Evolutionary conservation across 2,329 filamentous ascomycete species (phyloP).

Genomic region (Cercospora citrullina): DNA sequence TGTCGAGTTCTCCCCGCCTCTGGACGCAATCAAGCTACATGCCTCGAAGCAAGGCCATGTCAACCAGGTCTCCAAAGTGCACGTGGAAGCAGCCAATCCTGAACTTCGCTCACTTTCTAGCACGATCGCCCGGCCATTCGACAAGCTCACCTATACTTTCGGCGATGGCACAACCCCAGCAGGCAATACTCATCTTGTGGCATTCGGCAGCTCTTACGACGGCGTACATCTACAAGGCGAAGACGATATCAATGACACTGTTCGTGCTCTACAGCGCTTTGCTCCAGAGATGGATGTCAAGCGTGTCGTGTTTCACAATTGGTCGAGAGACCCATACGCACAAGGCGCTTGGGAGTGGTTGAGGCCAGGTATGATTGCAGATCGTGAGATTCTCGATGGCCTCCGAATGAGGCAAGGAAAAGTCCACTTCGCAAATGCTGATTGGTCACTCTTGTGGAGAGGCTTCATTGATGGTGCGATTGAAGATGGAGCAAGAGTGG

Average conservation of each 20-base stretch:
- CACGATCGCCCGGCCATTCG: not conserved
- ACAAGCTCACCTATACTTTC: not conserved
- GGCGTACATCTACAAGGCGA: not conserved
- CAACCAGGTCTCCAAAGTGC: not conserved
- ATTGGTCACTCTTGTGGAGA: not conserved
- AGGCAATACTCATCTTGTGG: not conserved
- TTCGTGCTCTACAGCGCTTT: not conserved
- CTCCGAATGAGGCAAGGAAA: not conserved
- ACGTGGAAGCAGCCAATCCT: not conserved
- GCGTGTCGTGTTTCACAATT: not conserved
- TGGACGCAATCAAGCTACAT: not conserved
- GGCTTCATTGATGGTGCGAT: not conserved
- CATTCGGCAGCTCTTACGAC: not conserved
- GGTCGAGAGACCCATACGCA: not conserved
- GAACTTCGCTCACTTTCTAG: not conserved
- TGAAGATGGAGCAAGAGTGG: not conserved
- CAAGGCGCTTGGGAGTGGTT: not conserved
- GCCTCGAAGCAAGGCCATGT: not conserved
- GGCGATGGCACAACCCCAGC: not conserved
- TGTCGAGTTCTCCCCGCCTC: not conserved
- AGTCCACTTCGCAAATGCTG: not conserved
- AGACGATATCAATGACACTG: not conserved
- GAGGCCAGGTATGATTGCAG: not conserved
- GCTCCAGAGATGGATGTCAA: not conserved
- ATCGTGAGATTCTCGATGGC: not conserved